A percentile compares a stretch with the other conserved stretches of the same genome.
phyloP scores from a whole-genome alignment of 352 stramenopile species.

The Pythium guiyangense region DNA sequence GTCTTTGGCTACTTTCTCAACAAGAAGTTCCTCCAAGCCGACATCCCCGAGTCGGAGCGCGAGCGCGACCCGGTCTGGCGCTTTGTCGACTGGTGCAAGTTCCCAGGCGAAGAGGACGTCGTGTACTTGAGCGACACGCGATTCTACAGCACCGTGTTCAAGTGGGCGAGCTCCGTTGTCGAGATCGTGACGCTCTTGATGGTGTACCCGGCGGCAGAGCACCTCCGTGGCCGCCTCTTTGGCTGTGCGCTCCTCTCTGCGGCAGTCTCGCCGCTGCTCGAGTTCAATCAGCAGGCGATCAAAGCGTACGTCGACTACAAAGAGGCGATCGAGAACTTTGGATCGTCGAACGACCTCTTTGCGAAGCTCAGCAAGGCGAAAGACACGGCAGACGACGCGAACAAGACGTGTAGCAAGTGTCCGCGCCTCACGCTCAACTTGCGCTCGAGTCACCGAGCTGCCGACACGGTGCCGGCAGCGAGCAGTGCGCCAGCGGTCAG shows the following conservation, averaged over 20 bases:
- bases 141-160: conserved; percentile 42
- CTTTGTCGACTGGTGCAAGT: conserved; percentile 24
- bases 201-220: conserved; percentile 16
- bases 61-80: conserved; percentile 48
- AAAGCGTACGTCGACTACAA: conserved; percentile 50
- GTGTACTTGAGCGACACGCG: conserved; percentile 45
- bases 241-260: conserved; percentile 35
- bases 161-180: conserved; percentile 42
- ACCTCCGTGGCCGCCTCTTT: conserved; percentile 20
- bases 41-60: conserved; percentile 49
- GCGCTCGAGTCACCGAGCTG: too few species aligned
- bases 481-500: neutral
- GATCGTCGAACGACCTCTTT: conserved; percentile 16
- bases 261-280: conserved; percentile 31
- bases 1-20: conserved; percentile 64
- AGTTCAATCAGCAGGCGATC: conserved; percentile 53
- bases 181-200: conserved; percentile 40
- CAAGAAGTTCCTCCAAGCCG: conserved; percentile 49
- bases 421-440: neutral
- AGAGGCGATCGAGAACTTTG: conserved; percentile 27
- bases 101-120: conserved; percentile 41
- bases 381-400: conserved; percentile 7
- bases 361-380: conserved; percentile 19
- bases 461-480: too few species aligned
- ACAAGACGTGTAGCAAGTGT: conserved; percentile 1